Evolutionary conservation across 306 rosid species (phyloP).

Genomic region (Quercus ilex): DNA sequence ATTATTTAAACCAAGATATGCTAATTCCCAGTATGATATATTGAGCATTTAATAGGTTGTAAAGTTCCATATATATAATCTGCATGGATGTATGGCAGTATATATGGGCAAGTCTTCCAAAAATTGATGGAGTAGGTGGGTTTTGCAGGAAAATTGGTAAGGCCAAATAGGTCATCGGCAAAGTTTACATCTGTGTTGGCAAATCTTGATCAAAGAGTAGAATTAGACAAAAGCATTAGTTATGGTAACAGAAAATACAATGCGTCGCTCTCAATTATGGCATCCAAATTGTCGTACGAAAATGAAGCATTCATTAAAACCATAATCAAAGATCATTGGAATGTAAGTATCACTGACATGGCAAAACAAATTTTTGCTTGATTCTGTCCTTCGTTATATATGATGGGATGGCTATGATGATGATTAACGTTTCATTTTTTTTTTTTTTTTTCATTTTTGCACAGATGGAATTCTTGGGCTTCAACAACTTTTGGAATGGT

Average conservation of each 20-base stretch:
- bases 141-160: slow-evolving; percentile 27
- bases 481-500: too few species aligned
- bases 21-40: not conserved
- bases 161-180: slow-evolving; percentile 27
- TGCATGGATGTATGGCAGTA: too few species aligned
- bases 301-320: slow-evolving; percentile 16
- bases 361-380: not conserved
- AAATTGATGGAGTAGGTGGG: too few species aligned
- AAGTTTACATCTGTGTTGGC: slow-evolving; percentile 18
- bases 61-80: too few species aligned
- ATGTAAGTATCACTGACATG: slow-evolving; percentile 15
- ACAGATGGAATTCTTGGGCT: too few species aligned
- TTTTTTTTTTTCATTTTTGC: too few species aligned
- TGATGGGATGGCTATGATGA: not conserved
- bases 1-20: not conserved
- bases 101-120: too few species aligned
- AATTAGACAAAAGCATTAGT: slow-evolving; percentile 30
- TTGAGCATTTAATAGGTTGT: too few species aligned
- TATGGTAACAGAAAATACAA: slow-evolving; percentile 22
- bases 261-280: slow-evolving; percentile 34
- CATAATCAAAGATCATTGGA: slow-evolving; percentile 31
- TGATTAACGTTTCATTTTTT: too few species aligned
- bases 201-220: slow-evolving; percentile 27
- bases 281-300: slow-evolving; percentile 44
- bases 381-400: not conserved